These are phyloP conservation scores for Geotrichum histeridarum DNA, from an alignment of 1,139 yeast genomes.

Conservation along the genomic window DNA sequence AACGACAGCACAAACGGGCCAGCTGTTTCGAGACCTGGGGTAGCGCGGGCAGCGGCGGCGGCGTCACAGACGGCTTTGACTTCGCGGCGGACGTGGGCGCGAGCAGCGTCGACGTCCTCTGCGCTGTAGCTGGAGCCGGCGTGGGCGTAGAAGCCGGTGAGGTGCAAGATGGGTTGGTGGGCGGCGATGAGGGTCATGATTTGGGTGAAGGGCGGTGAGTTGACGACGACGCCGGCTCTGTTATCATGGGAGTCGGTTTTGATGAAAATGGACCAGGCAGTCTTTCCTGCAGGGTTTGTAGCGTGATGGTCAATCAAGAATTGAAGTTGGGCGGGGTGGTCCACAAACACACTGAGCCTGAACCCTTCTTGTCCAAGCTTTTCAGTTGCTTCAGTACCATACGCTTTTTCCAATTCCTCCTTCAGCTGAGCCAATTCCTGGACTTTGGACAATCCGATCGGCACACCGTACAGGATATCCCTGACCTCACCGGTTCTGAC, in stretches of 20 bases:
- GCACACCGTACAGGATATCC: conserved; percentile 66
- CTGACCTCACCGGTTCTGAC: conserved; percentile 43
- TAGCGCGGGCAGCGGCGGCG: conserved; percentile 38
- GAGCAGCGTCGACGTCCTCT: conserved; percentile 46
- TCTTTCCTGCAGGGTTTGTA: conserved; percentile 29
- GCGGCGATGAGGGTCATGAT: conserved; percentile 36
- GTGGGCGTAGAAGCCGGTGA: conserved; percentile 72
- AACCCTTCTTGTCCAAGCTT: conserved; percentile 17
- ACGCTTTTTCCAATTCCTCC: conserved; percentile 12
- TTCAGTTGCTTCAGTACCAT: conserved; percentile 17
- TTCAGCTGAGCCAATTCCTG: conserved; percentile 46
- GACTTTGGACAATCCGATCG: conserved; percentile 51
- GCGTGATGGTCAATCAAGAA: conserved; percentile 38
- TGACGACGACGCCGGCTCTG: conserved; percentile 54
- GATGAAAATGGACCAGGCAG: conserved; percentile 41
- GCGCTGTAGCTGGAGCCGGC: conserved; percentile 71
- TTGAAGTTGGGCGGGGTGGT: conserved; percentile 53
- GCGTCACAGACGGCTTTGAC: conserved; percentile 54
- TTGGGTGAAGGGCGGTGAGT: conserved; percentile 34
- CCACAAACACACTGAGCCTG: conserved; percentile 56
- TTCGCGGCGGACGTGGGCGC: conserved; percentile 49
- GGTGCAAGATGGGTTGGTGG: conserved; percentile 27
- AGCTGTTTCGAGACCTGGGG: conserved; percentile 28
- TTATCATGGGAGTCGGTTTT: conserved; percentile 39
- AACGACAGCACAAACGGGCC: conserved; percentile 47